Evolutionary conservation across 2,329 filamentous ascomycete genomes (phyloP).

Genomic region (Leptographium procerum): DNA sequence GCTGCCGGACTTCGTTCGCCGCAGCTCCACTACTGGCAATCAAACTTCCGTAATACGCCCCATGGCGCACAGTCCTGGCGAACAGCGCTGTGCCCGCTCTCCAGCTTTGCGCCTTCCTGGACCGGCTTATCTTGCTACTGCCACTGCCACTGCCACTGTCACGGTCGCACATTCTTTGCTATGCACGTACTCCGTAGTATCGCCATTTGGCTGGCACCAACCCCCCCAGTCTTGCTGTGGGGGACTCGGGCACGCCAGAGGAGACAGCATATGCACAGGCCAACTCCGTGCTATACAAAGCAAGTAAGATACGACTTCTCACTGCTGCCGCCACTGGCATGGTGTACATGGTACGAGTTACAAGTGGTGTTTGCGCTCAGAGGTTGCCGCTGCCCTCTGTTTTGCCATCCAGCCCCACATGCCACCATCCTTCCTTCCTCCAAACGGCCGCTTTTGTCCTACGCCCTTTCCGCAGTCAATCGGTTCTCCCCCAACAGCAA

Average conservation of each 20-base stretch:
- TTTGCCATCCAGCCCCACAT: neutral
- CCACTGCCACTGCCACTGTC: neutral
- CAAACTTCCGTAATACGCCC: neutral
- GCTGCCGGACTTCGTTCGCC: neutral
- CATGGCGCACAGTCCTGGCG: neutral
- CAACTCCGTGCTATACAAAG: neutral
- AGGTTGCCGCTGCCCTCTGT: neutral
- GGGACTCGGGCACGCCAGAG: neutral
- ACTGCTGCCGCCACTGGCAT: neutral
- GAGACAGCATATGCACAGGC: neutral
- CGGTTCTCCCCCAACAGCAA: neutral
- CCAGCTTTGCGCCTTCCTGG: neutral
- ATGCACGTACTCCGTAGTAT: no score
- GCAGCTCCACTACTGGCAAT: neutral
- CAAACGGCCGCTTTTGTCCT: neutral
- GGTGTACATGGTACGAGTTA: neutral
- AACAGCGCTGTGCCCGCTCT: neutral
- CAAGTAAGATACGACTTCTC: neutral
- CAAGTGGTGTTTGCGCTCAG: neutral
- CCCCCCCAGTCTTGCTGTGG: neutral
- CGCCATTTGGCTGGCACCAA: neutral
- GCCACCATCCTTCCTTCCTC: neutral
- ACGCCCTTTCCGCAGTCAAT: neutral
- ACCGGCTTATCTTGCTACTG: neutral
- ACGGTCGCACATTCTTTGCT: neutral